Base-by-base conservation (phyloP, 1,284 basidiomycete species). In the Volvariella volvacea region DNA sequence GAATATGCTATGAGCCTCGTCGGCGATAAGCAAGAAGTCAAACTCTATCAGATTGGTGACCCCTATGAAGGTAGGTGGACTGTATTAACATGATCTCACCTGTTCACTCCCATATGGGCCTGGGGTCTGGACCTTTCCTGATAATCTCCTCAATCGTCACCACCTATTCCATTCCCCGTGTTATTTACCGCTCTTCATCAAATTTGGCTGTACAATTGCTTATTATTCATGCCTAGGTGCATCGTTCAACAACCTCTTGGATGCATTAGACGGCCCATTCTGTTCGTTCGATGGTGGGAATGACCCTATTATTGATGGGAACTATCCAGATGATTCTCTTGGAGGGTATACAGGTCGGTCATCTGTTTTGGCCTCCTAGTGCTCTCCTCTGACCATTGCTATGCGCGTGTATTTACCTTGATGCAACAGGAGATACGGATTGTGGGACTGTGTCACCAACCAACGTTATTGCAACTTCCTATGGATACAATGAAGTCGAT, bases 31-130 rank as follows among this genome's bases (percentile, higher is more conserved):
- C 65, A 71, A 39, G 48, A 58, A 21, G 64, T 74, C 1, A 67
- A 63, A 1, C 53, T 74, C 15, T 73, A 74, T 53, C 74, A 76
- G 55, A 66, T 68, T 28, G 73, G 74, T 10, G 73, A 75, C 52
- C 44, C 65, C 8, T 50, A 60, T 19, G 60, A 67, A 57, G 64
- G 67, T 60, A 46, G 8, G 50, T 12, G 22, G 15, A 47, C 42
- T 22, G 10, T 39, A n/a, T 15, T 37, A 21, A 21, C 21, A 16
- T 21, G 10, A 6, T 8, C 10, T 25, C 16, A 8, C 14, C 34
- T 43, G 3, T 4, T 17, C 4, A 22, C 2, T 9, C 20, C 21
- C 25, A n/a, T 45, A 41, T 32, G 17, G 4, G 37, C 10, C 39
- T 4, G 7, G 17, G n/a, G n/a, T n/a, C n/a, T n/a, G n/a, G n/a